Evolutionary conservation across 2,329 filamentous ascomycete genomes (phyloP).

Genomic region (Didymella glomerata): DNA sequence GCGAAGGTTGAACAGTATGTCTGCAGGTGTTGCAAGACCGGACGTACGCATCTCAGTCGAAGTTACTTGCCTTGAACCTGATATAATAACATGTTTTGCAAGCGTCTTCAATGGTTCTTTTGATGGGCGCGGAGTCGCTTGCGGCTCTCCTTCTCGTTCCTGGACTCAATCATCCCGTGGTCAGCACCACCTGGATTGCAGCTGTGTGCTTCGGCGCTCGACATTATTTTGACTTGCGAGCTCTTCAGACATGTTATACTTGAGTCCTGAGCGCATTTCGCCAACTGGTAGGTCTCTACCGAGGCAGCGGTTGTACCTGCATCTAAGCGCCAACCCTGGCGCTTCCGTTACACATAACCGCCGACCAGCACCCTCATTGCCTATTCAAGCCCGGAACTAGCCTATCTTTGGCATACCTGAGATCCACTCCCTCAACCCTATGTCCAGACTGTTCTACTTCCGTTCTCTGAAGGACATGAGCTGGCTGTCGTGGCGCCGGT

Average conservation of each 20-base stretch:
- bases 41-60: not conserved
- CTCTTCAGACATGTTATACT: not conserved
- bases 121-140: not conserved
- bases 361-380: not conserved
- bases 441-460: not conserved
- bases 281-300: not conserved
- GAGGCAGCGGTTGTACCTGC: slow-evolving; percentile 4
- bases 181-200: not conserved
- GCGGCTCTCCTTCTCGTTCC: not conserved
- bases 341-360: slow-evolving; percentile 15
- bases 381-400: not conserved
- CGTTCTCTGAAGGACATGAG: not conserved
- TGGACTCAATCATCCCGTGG: not conserved
- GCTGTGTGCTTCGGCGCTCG: not conserved
- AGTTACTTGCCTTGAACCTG: not conserved
- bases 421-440: not conserved
- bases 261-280: not conserved
- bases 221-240: not conserved
- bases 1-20: not conserved
- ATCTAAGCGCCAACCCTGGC: slow-evolving; percentile 9
- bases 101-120: not conserved
- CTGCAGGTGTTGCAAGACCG: not conserved
- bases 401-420: not conserved
- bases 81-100: not conserved
- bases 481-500: not conserved